Percentiles rank a stretch among this genome's conserved stretches.
Conservation (phyloP, 2,329 filamentous ascomycete species). For the Onygenales sp. region DNA sequence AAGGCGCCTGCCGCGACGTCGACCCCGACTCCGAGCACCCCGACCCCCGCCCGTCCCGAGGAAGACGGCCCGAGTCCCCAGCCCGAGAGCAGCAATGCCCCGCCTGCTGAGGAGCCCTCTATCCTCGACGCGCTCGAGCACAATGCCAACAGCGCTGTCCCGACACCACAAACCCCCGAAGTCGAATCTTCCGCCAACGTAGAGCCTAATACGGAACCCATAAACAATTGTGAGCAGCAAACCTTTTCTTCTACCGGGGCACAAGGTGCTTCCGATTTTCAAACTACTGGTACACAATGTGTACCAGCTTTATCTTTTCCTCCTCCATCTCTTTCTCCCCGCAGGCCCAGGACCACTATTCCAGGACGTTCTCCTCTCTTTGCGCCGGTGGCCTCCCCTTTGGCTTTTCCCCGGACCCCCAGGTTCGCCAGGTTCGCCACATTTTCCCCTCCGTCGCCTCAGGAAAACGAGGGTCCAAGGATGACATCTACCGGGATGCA, state of each 20-base stretch:
- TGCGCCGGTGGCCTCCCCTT: not conserved
- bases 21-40: not conserved
- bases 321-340: not conserved
- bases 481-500: constrained; percentile 1
- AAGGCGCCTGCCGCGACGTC: not conserved
- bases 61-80: not conserved
- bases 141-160: not conserved
- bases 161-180: too few relatives aligned
- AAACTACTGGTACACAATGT: too few relatives aligned
- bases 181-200: not conserved
- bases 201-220: not conserved
- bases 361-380: not conserved
- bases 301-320: too few relatives aligned
- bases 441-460: not conserved
- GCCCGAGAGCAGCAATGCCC: not conserved
- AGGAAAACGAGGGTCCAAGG: not conserved
- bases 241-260: not conserved
- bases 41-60: not conserved
- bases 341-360: not conserved
- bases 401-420: not conserved
- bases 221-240: not conserved
- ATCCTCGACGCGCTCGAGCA: not conserved
- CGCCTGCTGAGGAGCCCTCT: not conserved
- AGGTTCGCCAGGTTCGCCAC: too few relatives aligned
- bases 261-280: not conserved